Conservation (phyloP, 2,329 filamentous ascomycete genomes). For the Trichophyton equinum region DNA sequence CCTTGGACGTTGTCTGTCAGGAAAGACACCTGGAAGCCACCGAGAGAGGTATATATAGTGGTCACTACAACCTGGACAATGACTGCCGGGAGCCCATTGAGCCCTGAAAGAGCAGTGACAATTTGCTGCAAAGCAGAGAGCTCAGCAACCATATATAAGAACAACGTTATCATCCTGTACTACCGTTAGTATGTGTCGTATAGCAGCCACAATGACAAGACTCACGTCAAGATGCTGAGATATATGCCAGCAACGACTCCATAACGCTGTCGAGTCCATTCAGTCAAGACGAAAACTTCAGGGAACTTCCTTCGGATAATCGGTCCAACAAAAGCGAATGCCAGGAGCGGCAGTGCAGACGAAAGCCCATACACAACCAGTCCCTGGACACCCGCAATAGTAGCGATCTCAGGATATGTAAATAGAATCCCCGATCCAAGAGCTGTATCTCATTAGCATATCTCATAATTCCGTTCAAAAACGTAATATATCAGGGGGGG, state of each 20-base stretch:
- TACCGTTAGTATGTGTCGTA: constrained; percentile 5
- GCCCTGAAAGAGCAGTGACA: constrained; percentile 57
- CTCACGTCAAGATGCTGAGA: constrained; percentile 57
- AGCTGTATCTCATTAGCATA: constrained; percentile 43
- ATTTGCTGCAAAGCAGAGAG: constrained; percentile 72
- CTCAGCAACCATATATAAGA: constrained; percentile 78
- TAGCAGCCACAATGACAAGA: background rate
- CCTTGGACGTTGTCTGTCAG: constrained; percentile 74
- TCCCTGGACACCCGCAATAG: constrained; percentile 66
- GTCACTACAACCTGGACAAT: constrained; percentile 68
- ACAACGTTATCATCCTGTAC: constrained; percentile 56
- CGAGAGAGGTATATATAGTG: constrained; percentile 71
- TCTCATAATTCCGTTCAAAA: constrained; percentile 10
- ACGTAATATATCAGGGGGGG: constrained; percentile 12
- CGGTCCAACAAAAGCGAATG: constrained; percentile 62
- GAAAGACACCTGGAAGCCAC: constrained; percentile 74
- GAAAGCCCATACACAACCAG: constrained; percentile 63
- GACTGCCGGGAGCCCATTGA: constrained; percentile 60
- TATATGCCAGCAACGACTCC: constrained; percentile 57
- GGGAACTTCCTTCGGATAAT: constrained; percentile 70
- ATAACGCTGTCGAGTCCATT: constrained; percentile 72
- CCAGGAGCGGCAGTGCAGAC: constrained; percentile 57
- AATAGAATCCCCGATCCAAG: constrained; percentile 76
- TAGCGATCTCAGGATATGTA: constrained; percentile 68
- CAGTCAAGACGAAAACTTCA: constrained; percentile 71